phyloP scores from a whole-genome alignment of 2,329 filamentous ascomycete genomes.

The Aspergillus sergii region DNA sequence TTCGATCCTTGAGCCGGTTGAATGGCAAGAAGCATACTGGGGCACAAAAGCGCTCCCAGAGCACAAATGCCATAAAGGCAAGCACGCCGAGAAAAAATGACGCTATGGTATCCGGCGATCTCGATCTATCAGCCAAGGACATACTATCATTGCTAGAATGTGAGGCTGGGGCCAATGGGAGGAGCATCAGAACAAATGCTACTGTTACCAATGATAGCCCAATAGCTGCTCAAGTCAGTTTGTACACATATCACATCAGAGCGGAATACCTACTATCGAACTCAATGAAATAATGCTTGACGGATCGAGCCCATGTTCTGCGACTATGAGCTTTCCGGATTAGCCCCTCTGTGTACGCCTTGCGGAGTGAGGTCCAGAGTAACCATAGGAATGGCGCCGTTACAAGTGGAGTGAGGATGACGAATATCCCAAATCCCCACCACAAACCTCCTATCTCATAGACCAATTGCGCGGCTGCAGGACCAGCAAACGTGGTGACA shows the following conservation, averaged over 20 bases:
- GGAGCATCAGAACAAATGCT: slow-evolving; percentile 31
- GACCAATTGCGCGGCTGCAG: slow-evolving; percentile 58
- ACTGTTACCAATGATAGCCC: slow-evolving; percentile 33
- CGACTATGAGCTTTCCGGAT: neutral
- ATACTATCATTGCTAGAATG: slow-evolving; percentile 12
- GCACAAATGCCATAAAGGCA: slow-evolving; percentile 21
- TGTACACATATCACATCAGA: neutral
- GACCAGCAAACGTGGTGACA: slow-evolving; percentile 50
- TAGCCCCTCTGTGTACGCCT: neutral
- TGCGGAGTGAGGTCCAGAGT: neutral
- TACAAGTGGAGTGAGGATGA: slow-evolving; percentile 49
- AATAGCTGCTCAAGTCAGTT: slow-evolving; percentile 18
- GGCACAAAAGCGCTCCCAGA: slow-evolving; percentile 25
- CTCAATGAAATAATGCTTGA: slow-evolving; percentile 11
- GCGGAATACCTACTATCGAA: slow-evolving; percentile 7
- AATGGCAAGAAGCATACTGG: slow-evolving; percentile 27
- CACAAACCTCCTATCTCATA: slow-evolving; percentile 57
- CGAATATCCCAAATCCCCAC: slow-evolving; percentile 66
- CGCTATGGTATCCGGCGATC: slow-evolving; percentile 26
- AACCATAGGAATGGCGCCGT: slow-evolving; percentile 1
- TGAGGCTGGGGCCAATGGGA: slow-evolving; percentile 32
- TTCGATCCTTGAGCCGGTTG: slow-evolving; percentile 24
- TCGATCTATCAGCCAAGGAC: slow-evolving; percentile 23
- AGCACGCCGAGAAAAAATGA: slow-evolving; percentile 21
- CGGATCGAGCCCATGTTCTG: neutral